Conservation (phyloP, 2,329 filamentous ascomycete species). For the Tolypocladium inflatum region DNA sequence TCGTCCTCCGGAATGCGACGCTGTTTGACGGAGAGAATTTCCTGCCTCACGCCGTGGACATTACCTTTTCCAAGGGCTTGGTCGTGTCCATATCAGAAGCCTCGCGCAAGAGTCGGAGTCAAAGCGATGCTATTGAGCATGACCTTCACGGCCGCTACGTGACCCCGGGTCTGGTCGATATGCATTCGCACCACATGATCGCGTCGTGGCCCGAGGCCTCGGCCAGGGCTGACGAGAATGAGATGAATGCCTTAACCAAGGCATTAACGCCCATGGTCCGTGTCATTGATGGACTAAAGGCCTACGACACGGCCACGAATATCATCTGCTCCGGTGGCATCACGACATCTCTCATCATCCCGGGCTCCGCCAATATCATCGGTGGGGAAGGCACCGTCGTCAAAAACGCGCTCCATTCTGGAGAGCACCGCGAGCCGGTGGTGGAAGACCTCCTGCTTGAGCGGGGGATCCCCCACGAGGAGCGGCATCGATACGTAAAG, state of each 20-base stretch:
- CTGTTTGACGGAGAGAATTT: neutral
- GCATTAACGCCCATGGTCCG: neutral
- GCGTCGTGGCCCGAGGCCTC: slow-evolving; percentile 21
- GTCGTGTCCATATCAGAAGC: neutral
- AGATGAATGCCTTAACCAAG: neutral
- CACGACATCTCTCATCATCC: neutral
- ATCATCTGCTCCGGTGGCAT: neutral
- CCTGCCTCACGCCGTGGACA: neutral
- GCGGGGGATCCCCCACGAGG: neutral
- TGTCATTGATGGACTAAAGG: neutral
- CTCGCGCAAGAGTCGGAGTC: neutral
- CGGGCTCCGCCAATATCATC: neutral
- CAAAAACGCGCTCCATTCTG: neutral
- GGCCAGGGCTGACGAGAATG: slow-evolving; percentile 4
- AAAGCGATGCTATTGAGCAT: slow-evolving; percentile 10
- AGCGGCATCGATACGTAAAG: neutral
- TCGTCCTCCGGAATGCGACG: neutral
- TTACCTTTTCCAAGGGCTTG: neutral
- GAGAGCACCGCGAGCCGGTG: neutral
- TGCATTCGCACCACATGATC: slow-evolving; percentile 33
- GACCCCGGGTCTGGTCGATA: slow-evolving; percentile 34
- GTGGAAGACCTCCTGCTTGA: neutral
- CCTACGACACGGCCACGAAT: neutral
- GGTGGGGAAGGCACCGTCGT: neutral
- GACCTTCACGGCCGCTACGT: slow-evolving; percentile 27